These are phyloP conservation scores for Phytomonas sp. DNA, from an alignment of 208 protist species.

Conservation along the genomic window DNA sequence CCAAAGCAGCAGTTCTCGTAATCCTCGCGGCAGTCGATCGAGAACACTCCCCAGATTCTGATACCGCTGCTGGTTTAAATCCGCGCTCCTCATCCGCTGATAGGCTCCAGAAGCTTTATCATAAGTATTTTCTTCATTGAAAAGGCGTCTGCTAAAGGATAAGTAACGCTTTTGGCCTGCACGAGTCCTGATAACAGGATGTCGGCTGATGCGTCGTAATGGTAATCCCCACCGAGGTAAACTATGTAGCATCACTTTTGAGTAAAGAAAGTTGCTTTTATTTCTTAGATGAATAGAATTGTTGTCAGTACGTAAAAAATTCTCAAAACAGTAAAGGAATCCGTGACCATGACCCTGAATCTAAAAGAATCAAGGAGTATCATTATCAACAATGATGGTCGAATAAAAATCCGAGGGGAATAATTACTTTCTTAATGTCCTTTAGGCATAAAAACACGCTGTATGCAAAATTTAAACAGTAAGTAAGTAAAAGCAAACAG, in stretches of 20 bases:
- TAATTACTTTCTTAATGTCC: background rate
- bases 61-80: slow-evolving; percentile 4
- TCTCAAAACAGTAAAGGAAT: background rate
- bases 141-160: background rate
- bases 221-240: background rate
- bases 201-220: background rate
- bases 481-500: background rate
- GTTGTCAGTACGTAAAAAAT: background rate
- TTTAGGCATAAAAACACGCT: background rate
- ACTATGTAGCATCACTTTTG: background rate
- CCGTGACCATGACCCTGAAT: background rate
- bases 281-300: background rate
- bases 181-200: background rate
- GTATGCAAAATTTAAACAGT: background rate
- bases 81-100: slow-evolving; percentile 3
- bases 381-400: background rate
- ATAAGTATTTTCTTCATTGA: background rate
- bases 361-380: background rate
- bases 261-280: background rate
- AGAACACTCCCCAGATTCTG: slow-evolving; percentile 41
- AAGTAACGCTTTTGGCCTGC: background rate
- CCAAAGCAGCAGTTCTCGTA: slow-evolving; percentile 44
- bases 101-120: slow-evolving; percentile 14
- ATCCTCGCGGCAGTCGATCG: slow-evolving; percentile 27
- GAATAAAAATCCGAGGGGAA: background rate